Evolutionary conservation across 2,329 filamentous ascomycete species (phyloP).

Genomic region (Alternaria viburni): DNA sequence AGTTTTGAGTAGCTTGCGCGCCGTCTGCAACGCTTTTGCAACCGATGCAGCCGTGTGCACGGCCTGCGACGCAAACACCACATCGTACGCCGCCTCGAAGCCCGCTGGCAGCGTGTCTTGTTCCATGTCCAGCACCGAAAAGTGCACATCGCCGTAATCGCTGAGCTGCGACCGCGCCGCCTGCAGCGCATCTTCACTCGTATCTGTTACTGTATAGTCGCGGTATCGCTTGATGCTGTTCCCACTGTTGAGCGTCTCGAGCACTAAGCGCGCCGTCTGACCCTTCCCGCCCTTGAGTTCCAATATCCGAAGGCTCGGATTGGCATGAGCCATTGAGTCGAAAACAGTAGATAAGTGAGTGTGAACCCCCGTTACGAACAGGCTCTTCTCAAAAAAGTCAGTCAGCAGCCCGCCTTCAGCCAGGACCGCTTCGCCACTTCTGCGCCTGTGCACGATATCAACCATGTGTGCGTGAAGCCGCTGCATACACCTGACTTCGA

Average conservation of each 20-base stretch:
- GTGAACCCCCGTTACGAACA: slow-evolving; percentile 15
- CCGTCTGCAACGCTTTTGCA: not conserved
- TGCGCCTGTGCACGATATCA: not conserved
- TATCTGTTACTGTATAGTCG: slow-evolving; percentile 22
- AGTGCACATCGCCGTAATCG: not conserved
- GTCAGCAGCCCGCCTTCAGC: slow-evolving; percentile 7
- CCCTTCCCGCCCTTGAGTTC: slow-evolving; percentile 35
- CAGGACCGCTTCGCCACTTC: slow-evolving; percentile 12
- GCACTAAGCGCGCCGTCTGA: slow-evolving; percentile 4
- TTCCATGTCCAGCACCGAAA: slow-evolving; percentile 21
- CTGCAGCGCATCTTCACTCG: not conserved
- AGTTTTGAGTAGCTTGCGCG: slow-evolving; percentile 34
- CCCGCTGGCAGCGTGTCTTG: not conserved
- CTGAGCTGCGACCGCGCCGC: not conserved
- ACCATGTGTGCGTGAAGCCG: not conserved
- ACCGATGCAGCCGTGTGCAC: slow-evolving; percentile 8
- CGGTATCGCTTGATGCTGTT: slow-evolving; percentile 12
- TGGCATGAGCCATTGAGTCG: slow-evolving; percentile 47
- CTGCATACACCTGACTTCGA: not conserved
- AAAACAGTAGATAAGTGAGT: slow-evolving; percentile 29
- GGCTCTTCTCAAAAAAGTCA: slow-evolving; percentile 16
- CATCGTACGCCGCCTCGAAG: slow-evolving; percentile 20
- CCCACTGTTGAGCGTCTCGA: not conserved
- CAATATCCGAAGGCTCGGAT: slow-evolving; percentile 41
- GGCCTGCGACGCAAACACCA: slow-evolving; percentile 20